phyloP scores from a whole-genome alignment of 345 rosid genomes.

The Isatis tinctoria region DNA sequence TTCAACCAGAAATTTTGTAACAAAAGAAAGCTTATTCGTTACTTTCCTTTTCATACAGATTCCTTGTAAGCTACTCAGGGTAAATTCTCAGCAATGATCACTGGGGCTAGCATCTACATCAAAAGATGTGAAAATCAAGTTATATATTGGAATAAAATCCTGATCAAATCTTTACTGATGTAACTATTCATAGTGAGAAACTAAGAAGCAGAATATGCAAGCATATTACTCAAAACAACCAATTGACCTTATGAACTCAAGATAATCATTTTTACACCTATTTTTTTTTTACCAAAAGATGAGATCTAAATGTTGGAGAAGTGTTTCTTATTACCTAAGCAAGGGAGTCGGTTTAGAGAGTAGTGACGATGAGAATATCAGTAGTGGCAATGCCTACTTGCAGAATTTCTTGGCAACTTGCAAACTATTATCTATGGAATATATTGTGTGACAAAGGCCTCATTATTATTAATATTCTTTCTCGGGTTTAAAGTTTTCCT shows the following conservation, averaged over 20 bases:
- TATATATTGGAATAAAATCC: conserved; percentile 20
- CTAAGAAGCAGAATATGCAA: neutral
- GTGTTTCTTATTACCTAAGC: neutral
- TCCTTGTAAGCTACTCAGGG: conserved; percentile 38
- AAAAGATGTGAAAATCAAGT: conserved; percentile 33
- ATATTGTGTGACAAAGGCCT: conserved; percentile 40
- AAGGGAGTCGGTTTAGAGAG: neutral
- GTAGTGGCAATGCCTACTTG: conserved; percentile 35
- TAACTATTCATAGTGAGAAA: conserved; percentile 4
- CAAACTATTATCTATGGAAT: conserved; percentile 33
- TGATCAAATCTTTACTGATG: conserved; percentile 18
- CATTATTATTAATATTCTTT: conserved; percentile 38
- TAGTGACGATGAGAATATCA: conserved; percentile 27
- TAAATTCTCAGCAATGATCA: conserved; percentile 60
- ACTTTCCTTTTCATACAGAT: conserved; percentile 14
- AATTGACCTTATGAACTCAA: neutral
- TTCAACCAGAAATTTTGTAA: conserved; percentile 14
- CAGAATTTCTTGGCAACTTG: conserved; percentile 52
- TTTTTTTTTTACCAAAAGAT: neutral
- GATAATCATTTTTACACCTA: neutral
- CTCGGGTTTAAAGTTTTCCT: conserved; percentile 28
- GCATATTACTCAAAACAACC: neutral
- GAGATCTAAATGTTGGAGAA: neutral
- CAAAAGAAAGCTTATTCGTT: conserved; percentile 24
- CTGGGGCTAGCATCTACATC: conserved; percentile 39